A percentile compares a stretch with the other conserved stretches of the same genome.
phyloP scores from a whole-genome alignment of 2,329 filamentous ascomycete species.

The Fusarium sp. region DNA sequence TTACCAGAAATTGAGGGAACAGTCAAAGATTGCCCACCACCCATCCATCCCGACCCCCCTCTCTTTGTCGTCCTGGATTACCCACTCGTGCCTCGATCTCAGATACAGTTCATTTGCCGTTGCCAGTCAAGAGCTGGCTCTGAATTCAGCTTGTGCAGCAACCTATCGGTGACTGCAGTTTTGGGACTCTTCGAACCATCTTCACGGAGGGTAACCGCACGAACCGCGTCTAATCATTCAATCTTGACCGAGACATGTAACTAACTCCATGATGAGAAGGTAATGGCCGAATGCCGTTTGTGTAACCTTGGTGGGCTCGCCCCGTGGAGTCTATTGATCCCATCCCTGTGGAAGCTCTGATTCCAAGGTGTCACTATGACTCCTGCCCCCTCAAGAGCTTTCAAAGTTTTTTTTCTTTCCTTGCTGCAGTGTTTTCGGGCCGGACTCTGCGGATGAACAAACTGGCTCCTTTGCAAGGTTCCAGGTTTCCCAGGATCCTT shows the following conservation, averaged over 20 bases:
- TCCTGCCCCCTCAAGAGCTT: conserved; percentile 61
- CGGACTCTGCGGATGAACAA: conserved; percentile 64
- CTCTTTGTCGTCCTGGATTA: background rate
- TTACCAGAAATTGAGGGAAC: conserved; percentile 4
- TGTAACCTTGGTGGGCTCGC: background rate
- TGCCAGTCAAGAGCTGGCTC: background rate
- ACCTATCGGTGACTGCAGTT: conserved; percentile 32
- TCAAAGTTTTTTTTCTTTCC: conserved; percentile 61
- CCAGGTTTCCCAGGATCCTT: conserved; percentile 51
- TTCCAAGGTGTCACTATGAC: conserved; percentile 59
- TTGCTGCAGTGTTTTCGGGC: conserved; percentile 66
- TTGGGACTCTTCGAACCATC: conserved; percentile 4
- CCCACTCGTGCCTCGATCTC: conserved; percentile 14
- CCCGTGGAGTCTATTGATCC: background rate
- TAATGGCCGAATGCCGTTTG: background rate
- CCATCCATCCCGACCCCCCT: background rate
- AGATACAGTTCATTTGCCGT: background rate
- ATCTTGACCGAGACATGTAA: too few relatives aligned
- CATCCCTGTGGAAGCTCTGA: conserved; percentile 45
- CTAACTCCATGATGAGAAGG: background rate
- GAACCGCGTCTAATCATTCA: background rate
- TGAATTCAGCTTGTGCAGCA: conserved; percentile 12
- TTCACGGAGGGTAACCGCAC: conserved; percentile 5
- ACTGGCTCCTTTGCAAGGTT: conserved; percentile 54
- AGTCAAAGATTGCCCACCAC: conserved; percentile 20